phyloP scores from a whole-genome alignment of 371 early-diverging fungal genomes.

The Capillidium heterosporum region DNA sequence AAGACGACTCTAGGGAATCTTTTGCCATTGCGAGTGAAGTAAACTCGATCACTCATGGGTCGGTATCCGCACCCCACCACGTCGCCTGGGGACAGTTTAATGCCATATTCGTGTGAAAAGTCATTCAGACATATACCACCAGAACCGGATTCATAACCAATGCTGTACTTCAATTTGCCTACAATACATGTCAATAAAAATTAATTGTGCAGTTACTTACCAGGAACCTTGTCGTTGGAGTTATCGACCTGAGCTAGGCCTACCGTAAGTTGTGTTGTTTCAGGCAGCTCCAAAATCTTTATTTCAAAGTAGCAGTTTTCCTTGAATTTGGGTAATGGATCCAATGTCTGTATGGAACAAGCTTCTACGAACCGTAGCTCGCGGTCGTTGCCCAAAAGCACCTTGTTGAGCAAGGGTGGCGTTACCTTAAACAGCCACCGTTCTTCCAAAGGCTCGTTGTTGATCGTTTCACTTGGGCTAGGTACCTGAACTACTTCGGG shows the following conservation, averaged over 20 bases:
- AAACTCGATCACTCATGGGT: conserved; percentile 16
- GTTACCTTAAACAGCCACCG: background rate
- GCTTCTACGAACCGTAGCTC: background rate
- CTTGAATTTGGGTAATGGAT: background rate
- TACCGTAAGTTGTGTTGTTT: background rate
- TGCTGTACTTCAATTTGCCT: background rate
- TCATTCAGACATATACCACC: conserved; percentile 17
- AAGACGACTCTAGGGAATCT: conserved; percentile 14
- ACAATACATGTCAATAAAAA: background rate
- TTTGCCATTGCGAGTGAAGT: conserved; percentile 20
- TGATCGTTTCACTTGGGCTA: background rate
- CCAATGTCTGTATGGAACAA: background rate
- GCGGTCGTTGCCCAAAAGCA: background rate
- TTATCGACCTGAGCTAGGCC: background rate
- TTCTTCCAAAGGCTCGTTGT: background rate
- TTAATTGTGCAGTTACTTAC: background rate
- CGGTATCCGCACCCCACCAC: conserved; percentile 22
- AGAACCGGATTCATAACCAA: background rate
- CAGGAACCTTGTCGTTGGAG: background rate
- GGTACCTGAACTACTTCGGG: no score
- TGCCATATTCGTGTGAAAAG: conserved; percentile 13
- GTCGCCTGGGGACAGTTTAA: conserved; percentile 10
- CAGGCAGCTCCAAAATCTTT: conserved; percentile 2
- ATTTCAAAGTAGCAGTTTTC: conserved; percentile 4
- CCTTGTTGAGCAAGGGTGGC: background rate